These are phyloP conservation scores for Trichocladium uniseriatum DNA, from an alignment of 495 filamentous ascomycete species.

Conservation along the genomic window DNA sequence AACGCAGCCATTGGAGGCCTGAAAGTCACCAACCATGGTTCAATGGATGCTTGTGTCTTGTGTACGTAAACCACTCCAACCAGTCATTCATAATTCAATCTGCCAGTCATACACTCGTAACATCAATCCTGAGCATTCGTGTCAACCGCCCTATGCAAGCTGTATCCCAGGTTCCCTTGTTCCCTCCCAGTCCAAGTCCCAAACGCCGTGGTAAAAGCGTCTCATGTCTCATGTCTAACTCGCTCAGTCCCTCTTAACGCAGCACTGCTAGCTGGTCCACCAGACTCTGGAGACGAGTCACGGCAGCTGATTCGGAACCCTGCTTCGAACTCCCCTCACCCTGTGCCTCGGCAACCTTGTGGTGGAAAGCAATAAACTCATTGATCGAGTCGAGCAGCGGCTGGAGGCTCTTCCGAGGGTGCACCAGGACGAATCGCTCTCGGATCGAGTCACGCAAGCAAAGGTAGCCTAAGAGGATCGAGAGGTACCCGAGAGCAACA, in stretches of 20 bases:
- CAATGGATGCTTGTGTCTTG: too few species aligned
- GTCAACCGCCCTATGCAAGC: constrained; percentile 2
- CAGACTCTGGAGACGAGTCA: constrained; percentile 47
- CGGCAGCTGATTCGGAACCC: constrained; percentile 40
- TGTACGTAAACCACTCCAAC: too few species aligned
- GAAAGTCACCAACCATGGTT: too few species aligned
- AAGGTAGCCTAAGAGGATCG: constrained; percentile 73
- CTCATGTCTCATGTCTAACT: neutral
- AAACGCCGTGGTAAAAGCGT: neutral
- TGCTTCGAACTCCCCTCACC: constrained; percentile 40
- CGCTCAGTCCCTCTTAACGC: neutral
- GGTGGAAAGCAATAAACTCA: constrained; percentile 74
- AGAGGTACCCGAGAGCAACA: constrained; percentile 84
- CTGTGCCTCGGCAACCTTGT: constrained; percentile 55
- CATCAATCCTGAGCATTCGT: neutral
- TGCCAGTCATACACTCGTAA: neutral
- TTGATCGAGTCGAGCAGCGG: constrained; percentile 67
- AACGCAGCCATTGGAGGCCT: too few species aligned
- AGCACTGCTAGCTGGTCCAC: constrained; percentile 26
- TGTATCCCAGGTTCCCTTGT: neutral
- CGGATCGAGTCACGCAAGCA: constrained; percentile 51
- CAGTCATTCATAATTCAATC: too few species aligned
- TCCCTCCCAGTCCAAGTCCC: neutral
- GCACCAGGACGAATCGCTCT: constrained; percentile 38
- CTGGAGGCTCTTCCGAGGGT: constrained; percentile 51